These are phyloP conservation scores for Sphaerobolus stellatus DNA, from an alignment of 1,284 basidiomycete genomes.

Conservation along the genomic window DNA sequence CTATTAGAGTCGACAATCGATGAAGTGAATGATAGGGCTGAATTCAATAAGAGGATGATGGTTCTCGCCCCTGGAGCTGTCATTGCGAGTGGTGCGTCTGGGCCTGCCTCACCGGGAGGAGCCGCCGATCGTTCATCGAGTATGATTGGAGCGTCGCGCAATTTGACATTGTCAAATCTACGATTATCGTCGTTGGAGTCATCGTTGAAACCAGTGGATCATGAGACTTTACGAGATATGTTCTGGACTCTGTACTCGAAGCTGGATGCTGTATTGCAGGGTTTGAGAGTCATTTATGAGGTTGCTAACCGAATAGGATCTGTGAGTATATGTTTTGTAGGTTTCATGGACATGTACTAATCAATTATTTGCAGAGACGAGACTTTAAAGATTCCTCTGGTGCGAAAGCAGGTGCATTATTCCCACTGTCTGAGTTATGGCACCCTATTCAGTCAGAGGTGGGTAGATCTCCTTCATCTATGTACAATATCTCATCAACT, in stretches of 20 bases:
- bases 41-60: constrained; percentile 63
- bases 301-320: constrained; percentile 85
- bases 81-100: constrained; percentile 2
- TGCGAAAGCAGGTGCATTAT: constrained; percentile 66
- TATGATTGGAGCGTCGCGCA: background rate
- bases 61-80: constrained; percentile 32
- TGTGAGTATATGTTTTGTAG: constrained; percentile 47
- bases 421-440: constrained; percentile 91
- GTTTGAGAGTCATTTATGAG: constrained; percentile 89
- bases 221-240: constrained; percentile 86
- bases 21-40: constrained; percentile 87
- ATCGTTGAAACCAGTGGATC: constrained; percentile 71
- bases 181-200: constrained; percentile 79
- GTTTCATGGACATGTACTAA: background rate
- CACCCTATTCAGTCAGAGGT: constrained; percentile 89
- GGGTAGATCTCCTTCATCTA: constrained; percentile 16
- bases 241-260: constrained; percentile 99
- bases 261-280: constrained; percentile 92
- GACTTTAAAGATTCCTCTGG: constrained; percentile 85
- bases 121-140: too few relatives aligned
- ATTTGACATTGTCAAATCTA: constrained; percentile 32
- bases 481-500: constrained; percentile 6
- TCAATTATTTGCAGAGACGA: constrained; percentile 55
- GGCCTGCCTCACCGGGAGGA: too few relatives aligned
- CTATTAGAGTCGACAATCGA: constrained; percentile 87